phyloP scores from a whole-genome alignment of 768 basidiomycete species.

The Termitomyces sp. region DNA sequence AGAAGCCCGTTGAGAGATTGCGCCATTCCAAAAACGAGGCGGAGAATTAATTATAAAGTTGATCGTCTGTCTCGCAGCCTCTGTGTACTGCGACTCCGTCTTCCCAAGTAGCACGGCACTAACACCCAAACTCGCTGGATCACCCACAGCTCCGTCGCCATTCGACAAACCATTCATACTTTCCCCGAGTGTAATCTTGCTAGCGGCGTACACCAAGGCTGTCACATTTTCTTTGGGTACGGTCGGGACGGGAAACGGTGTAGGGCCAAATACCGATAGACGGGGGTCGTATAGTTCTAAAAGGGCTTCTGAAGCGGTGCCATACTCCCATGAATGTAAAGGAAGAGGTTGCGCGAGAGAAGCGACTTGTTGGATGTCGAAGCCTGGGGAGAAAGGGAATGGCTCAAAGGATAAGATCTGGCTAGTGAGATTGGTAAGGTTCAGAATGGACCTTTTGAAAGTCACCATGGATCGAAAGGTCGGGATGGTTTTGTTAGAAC shows the following conservation, averaged over 20 bases:
- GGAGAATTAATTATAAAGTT: constrained; percentile 33
- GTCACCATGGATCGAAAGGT: not conserved
- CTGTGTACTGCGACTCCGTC: constrained; percentile 25
- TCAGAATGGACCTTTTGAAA: not conserved
- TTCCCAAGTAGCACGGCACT: constrained; percentile 43
- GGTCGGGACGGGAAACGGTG: constrained; percentile 34
- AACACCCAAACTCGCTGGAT: constrained; percentile 50
- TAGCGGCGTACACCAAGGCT: constrained; percentile 36
- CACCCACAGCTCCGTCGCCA: constrained; percentile 42
- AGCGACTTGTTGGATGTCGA: constrained; percentile 32
- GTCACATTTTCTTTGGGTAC: constrained; percentile 21
- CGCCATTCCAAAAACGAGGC: constrained; percentile 41
- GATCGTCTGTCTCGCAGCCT: constrained; percentile 31
- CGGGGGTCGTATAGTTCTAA: constrained; percentile 42
- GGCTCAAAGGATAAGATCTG: constrained; percentile 10
- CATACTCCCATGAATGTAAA: constrained; percentile 49
- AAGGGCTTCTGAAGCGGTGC: constrained; percentile 39
- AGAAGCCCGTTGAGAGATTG: constrained; percentile 43
- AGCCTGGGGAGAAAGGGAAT: constrained; percentile 36
- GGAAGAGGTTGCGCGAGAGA: constrained; percentile 34
- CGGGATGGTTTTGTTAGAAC: not conserved
- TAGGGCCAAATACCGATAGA: constrained; percentile 37
- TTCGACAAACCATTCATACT: constrained; percentile 33
- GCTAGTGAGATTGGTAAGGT: not conserved
- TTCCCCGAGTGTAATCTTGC: constrained; percentile 35